Base-by-base conservation (phyloP, 1,284 basidiomycete species). In the Cutaneotrichosporon dermatis region DNA sequence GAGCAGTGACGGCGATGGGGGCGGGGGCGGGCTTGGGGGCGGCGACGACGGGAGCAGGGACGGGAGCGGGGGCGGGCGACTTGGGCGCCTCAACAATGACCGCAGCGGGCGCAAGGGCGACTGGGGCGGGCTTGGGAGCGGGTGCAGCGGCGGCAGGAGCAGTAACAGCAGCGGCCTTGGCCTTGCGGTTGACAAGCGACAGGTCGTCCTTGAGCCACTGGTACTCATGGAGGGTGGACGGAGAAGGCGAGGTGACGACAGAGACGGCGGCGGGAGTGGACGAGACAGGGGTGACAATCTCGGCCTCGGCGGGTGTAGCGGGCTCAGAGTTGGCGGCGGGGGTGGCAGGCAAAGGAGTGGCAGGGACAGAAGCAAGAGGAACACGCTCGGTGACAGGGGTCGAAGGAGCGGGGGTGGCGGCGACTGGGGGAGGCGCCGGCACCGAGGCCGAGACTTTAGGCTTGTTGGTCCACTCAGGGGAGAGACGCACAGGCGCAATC, bases 401-500 rank as follows among this genome's bases (percentile, higher is more conserved):
- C 10, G 46, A 44, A 15, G 12, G 48, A 44, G 41, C 49, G 9
- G 55, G 50, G 12, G 50, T 40, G 42, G 50, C 49, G 9, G 36
- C 35, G 13, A 35, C 49, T 5, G 16, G 50, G 12, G 34, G 9
- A 9, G 50, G 50, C 36, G 15, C n/a, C 6, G 13, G 12, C 10
- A 13, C 6, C 12, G 43, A 16, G 16, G 43, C 43, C 34, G 44
- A 43, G 16, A 40, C 39, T 6, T 16, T 4, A 13, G 54, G 54
- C 54, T 55, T 55, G 42, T 51, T 43, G 41, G 41, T 11, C 55
- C 55, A 57, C 41, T 51, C 41, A 16, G 55, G 55, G 12, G 55
- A 44, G n/a, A 57, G 55, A 34, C 50, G 50, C 50, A 51, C 51
- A 43, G 51, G 51, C 33, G 51, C 2, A 40, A 12, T 8, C 39